Evolutionary conservation across 495 filamentous ascomycete species (phyloP).

Genomic region (Hypoxylon perforatum): DNA sequence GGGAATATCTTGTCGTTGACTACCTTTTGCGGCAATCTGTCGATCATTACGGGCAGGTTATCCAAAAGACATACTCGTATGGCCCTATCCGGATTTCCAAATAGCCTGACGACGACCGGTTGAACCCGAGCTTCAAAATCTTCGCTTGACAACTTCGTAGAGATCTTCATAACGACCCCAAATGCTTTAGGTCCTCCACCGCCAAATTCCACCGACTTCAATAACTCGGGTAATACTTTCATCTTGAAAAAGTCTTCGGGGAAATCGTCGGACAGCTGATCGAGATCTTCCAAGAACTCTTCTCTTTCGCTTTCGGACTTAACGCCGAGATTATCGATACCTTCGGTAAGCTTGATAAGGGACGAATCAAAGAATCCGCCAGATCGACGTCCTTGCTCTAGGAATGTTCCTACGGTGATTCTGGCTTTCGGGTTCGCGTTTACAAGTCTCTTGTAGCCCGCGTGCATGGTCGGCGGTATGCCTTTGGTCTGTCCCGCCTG

Average conservation of each 20-base stretch:
- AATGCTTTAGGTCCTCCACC: conserved; percentile 96
- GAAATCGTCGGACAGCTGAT: conserved; percentile 89
- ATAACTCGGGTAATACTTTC: conserved; percentile 93
- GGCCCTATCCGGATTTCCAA: conserved; percentile 90
- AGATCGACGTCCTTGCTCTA: conserved; percentile 85
- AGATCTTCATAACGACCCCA: conserved; percentile 86
- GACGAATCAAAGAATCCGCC: conserved; percentile 93
- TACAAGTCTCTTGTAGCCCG: conserved; percentile 86
- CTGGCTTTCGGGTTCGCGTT: conserved; percentile 90
- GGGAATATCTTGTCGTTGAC: conserved; percentile 98
- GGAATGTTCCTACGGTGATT: conserved; percentile 83
- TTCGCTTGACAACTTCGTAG: conserved; percentile 83
- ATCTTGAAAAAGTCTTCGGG: conserved; percentile 97
- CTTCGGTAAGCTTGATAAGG: conserved; percentile 88
- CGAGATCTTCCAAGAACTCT: conserved; percentile 85
- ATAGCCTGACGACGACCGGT: conserved; percentile 87
- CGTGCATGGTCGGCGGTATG: conserved; percentile 86
- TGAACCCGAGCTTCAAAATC: conserved; percentile 88
- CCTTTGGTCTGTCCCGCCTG: conserved; percentile 86
- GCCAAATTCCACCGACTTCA: conserved; percentile 97
- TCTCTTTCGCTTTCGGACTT: conserved; percentile 87
- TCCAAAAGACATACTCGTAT: conserved; percentile 92
- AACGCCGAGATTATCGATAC: conserved; percentile 89
- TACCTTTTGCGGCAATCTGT: conserved; percentile 85
- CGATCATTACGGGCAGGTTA: conserved; percentile 90